Base-by-base conservation (phyloP, 2,329 filamentous ascomycete genomes). In the Apiospora phragmitis region DNA sequence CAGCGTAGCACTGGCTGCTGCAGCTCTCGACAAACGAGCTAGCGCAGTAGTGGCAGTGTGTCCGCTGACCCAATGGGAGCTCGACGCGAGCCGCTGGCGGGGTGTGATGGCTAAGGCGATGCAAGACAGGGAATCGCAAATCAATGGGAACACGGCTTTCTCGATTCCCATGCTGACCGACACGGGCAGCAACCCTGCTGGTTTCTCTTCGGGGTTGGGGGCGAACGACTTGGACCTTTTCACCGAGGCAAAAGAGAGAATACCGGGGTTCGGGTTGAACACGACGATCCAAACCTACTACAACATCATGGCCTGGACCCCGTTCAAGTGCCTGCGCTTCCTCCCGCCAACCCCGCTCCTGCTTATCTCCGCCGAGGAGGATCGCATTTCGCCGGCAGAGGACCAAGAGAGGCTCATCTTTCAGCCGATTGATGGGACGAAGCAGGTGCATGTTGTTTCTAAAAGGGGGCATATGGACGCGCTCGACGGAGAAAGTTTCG, bases 21-120 rank as follows among this genome's bases (percentile, higher is more conserved):
- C 75, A 0, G 73, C 76, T 3, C 45, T 77, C 7, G 76, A 79
- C 69, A 45, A 67, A 2, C 72, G 77, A 4, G 41, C 68, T 6
- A 55, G 32, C 1, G 72, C 49, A 4, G 18, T 75, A 9, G 59
- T 76, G 1, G 72, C 70, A 65, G 73, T 77, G 1, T 76, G 75
- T 47, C 77, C 77, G 4, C 65, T 29, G 62, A 43, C 70, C 21
- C 68, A 76, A 9, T 71, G 65, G 65, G 45, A 49, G 45, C 45
- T 49, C 5, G 8, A 4, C n/a, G 45, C 16, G n/a, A 26, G 5
- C 2, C 26, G 68, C 1, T 32, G 2, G n/a, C 21, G 11, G 5
- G 43, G 43, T 3, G 45, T 49, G 8, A 4, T 49, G n/a, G n/a
- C 21, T 7, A 49, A 24, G 8, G 16, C 14, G n/a, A 49, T 49